phyloP scores from a whole-genome alignment of 495 filamentous ascomycete genomes.

The Penicillium pancosmium region DNA sequence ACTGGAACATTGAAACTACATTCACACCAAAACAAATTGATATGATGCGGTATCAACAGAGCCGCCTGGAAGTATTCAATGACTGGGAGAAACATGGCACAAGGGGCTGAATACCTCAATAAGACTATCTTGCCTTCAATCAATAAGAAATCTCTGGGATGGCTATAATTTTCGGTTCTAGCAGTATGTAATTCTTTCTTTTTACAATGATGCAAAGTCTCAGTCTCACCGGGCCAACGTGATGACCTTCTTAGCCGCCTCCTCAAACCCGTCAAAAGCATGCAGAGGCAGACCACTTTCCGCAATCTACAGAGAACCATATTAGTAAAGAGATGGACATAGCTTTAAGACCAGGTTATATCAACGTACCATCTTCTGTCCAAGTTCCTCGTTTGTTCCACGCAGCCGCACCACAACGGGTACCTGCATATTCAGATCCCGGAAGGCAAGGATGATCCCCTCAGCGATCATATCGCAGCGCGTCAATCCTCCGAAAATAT shows the following conservation, averaged over 20 bases:
- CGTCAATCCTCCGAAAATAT: conserved; percentile 89
- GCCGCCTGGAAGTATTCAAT: background rate
- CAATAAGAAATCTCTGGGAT: background rate
- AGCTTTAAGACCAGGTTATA: background rate
- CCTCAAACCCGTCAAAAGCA: conserved; percentile 82
- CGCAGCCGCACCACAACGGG: conserved; percentile 84
- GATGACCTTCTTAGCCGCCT: conserved; percentile 75
- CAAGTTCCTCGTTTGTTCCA: conserved; percentile 79
- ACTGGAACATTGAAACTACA: background rate
- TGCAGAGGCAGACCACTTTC: conserved; percentile 73
- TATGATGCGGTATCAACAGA: background rate
- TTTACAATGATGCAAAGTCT: background rate
- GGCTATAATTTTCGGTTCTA: background rate
- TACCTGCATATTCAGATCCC: conserved; percentile 66
- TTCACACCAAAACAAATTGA: background rate
- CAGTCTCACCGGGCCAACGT: conserved; percentile 51
- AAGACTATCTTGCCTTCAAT: background rate
- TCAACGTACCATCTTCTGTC: conserved; percentile 66
- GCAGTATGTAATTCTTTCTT: conserved; percentile 2
- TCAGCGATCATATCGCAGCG: conserved; percentile 87
- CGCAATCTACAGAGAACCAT: conserved; percentile 52
- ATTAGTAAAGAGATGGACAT: conserved; percentile 14
- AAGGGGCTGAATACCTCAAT: background rate
- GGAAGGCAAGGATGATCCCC: conserved; percentile 77
- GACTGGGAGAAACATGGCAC: background rate